Evolutionary conservation across 139 green algal genomes (phyloP).

Genomic region (Axilococcus clingmanii): DNA sequence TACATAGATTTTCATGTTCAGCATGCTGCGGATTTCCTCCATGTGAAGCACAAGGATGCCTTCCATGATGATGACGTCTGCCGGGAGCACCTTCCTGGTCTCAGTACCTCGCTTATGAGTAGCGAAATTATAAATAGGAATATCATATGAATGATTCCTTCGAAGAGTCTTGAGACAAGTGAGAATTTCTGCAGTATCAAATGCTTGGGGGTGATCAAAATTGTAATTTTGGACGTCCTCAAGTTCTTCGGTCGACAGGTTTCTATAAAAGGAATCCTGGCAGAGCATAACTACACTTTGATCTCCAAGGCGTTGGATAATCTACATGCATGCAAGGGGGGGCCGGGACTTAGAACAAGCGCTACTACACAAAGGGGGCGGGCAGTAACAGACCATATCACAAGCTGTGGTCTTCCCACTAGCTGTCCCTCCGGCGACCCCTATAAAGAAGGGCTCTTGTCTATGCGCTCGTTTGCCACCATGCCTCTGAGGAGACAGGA

Average conservation of each 20-base stretch:
- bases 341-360: too few relatives aligned
- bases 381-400: slow-evolving; percentile 81
- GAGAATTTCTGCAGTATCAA: slow-evolving; percentile 64
- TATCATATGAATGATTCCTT: slow-evolving; percentile 43
- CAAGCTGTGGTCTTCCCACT: slow-evolving; percentile 87
- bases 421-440: slow-evolving; percentile 40
- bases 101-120: slow-evolving; percentile 56
- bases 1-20: slow-evolving; percentile 90
- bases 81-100: slow-evolving; percentile 55
- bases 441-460: slow-evolving; percentile 61
- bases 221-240: slow-evolving; percentile 78
- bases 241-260: slow-evolving; percentile 58
- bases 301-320: too few relatives aligned
- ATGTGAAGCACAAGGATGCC: slow-evolving; percentile 92
- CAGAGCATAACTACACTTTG: slow-evolving; percentile 80
- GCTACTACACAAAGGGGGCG: too few relatives aligned
- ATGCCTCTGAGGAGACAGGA: too few relatives aligned
- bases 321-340: too few relatives aligned
- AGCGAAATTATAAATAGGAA: slow-evolving; percentile 93
- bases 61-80: slow-evolving; percentile 94
- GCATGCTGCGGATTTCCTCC: slow-evolving; percentile 53
- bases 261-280: slow-evolving; percentile 92
- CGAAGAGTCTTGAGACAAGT: slow-evolving; percentile 39
- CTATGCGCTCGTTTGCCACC: too few relatives aligned
- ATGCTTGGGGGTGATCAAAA: slow-evolving; percentile 89